Evolutionary conservation across 306 rosid species (phyloP), one percentile per base, ranked within the genome.

Genomic region (Pyrus betulifolia): DNA sequence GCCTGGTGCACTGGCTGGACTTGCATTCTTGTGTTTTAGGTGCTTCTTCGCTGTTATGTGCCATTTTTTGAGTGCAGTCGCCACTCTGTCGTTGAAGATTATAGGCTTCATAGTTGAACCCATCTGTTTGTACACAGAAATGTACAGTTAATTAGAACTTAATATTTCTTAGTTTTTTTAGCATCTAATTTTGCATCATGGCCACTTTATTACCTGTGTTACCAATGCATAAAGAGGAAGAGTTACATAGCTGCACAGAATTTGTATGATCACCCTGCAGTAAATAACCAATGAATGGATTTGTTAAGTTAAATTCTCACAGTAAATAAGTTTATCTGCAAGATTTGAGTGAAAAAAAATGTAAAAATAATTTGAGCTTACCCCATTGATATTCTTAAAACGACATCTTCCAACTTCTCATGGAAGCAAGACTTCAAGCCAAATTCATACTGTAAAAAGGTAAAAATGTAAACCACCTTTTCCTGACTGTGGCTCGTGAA

Each of bases 191-290:
- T 46, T 35, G 7, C 67, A 13, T 15, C 18, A 62, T 30, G 30
- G 40, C 40, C 40, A 3, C 67, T 75, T 76, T 4, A 14, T 49
- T 17, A 93, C 98, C 95, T 91, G 98, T 35, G 97, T 88, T 4
- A 93, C 98, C 1, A 93, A 82, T 33, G 98, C 98, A 74, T 93
- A 88, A n/a, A 91, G 92, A 67, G 98, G 98, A 31, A 91, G 88
- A 54, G 96, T 93, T 4, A 93, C 97, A 49, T 93, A 93, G 85
- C 98, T 89, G 81, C 98, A 93, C 4, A 93, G 88, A 40, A 93
- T 85, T 76, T 93, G 92, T 61, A 93, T 79, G 9, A 91, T 21
- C 30, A 89, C 85, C 85, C 98, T 93, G 87, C 42, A 60, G 10
- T 70, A 18, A 28, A 60, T 25, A 14, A 80, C 14, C 5, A 62